Conservation (phyloP, 2,329 filamentous ascomycete species). For the Colletotrichum plurivorum region DNA sequence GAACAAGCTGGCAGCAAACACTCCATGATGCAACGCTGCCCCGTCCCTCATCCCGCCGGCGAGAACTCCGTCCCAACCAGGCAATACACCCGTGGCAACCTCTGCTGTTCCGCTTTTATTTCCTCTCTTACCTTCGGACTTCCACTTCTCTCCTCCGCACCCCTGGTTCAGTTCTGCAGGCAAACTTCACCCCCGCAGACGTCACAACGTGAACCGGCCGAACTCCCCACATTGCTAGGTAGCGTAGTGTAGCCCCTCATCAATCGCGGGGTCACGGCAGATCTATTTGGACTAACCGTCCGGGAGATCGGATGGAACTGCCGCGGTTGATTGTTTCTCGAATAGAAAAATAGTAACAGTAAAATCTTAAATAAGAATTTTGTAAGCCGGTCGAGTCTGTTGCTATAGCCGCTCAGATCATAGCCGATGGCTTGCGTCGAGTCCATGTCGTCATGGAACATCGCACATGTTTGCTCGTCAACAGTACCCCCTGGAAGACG, state of each 20-base stretch:
- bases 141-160: background rate
- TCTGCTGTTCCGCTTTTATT: background rate
- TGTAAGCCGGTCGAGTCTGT: background rate
- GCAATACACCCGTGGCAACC: too few species aligned
- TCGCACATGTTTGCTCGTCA: background rate
- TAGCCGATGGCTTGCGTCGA: background rate
- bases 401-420: background rate
- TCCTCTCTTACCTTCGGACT: background rate
- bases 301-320: slow-evolving; percentile 16
- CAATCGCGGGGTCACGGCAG: slow-evolving; percentile 30
- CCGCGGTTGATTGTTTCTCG: background rate
- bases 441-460: slow-evolving; percentile 1
- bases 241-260: slow-evolving; percentile 4
- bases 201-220: slow-evolving; percentile 19
- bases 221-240: slow-evolving; percentile 4
- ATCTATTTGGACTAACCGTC: slow-evolving; percentile 1
- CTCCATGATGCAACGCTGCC: background rate
- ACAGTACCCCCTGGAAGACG: background rate
- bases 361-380: background rate
- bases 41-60: background rate
- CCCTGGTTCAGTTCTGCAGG: background rate
- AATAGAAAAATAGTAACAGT: background rate
- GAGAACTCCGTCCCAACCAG: slow-evolving; percentile 13
- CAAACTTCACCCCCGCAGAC: slow-evolving; percentile 28
- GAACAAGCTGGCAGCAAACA: background rate